Percentiles rank a stretch among this genome's conserved stretches.
These are phyloP conservation scores for Candida tropicalis DNA, from an alignment of 1,139 yeast genomes.

Conservation along the genomic window DNA sequence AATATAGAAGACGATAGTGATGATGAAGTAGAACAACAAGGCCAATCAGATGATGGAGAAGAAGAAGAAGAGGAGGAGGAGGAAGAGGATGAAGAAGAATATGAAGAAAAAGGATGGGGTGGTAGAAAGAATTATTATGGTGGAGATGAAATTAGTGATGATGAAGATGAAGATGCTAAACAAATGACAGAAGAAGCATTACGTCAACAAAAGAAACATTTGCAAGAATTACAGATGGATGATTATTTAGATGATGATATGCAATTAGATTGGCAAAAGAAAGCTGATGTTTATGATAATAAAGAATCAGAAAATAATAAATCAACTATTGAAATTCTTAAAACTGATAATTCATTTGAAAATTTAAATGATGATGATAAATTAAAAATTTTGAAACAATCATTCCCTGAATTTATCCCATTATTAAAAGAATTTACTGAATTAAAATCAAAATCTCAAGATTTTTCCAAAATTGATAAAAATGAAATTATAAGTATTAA, in stretches of 20 bases:
- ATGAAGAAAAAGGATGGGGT: constrained; percentile 78
- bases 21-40: constrained; percentile 30
- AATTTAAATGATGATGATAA: constrained; percentile 47
- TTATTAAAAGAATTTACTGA: constrained; percentile 63
- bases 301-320: constrained; percentile 15
- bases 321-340: constrained; percentile 22
- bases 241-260: constrained; percentile 86
- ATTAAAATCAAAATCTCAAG: constrained; percentile 45
- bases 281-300: constrained; percentile 33
- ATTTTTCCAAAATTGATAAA: constrained; percentile 25
- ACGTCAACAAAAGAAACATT: constrained; percentile 82
- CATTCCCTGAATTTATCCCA: constrained; percentile 85
- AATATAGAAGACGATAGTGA: constrained; percentile 25
- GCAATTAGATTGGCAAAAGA: constrained; percentile 66
- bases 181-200: constrained; percentile 87
- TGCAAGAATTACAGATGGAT: constrained; percentile 76
- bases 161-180: constrained; percentile 61
- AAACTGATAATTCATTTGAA: constrained; percentile 34
- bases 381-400: constrained; percentile 50
- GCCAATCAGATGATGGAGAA: constrained; percentile 36
- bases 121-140: constrained; percentile 72
- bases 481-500: constrained; percentile 51
- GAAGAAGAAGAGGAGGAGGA: constrained; percentile 44
- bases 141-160: constrained; percentile 78
- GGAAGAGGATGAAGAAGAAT: constrained; percentile 51